Percentiles rank a stretch among this genome's conserved stretches.
Conservation (phyloP, 805 yeast genomes). For the Ascoidea tarda region DNA sequence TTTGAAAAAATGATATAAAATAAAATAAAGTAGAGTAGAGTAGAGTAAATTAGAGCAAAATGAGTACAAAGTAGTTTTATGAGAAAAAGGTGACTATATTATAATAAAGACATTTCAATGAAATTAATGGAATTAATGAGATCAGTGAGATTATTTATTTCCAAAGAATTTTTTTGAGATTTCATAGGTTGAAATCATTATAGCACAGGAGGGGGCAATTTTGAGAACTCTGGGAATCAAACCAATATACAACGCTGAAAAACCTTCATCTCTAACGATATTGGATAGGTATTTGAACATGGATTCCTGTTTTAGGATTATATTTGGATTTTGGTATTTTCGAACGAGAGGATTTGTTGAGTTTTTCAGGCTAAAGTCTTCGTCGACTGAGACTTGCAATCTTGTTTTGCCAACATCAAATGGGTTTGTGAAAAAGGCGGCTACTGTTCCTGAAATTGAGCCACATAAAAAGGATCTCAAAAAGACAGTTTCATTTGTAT, state of each 20-base stretch:
- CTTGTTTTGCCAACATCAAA: slow-evolving; percentile 97
- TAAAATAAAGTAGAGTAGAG: too few relatives aligned
- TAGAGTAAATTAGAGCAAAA: too few relatives aligned
- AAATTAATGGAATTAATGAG: too few relatives aligned
- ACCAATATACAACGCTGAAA: slow-evolving; percentile 78
- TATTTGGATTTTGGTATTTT: slow-evolving; percentile 2
- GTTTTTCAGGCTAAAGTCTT: slow-evolving; percentile 12
- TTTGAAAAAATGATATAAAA: too few relatives aligned
- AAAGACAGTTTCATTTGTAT: slow-evolving; percentile 30
- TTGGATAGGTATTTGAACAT: slow-evolving; percentile 55
- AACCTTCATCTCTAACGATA: slow-evolving; percentile 63
- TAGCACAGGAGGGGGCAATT: slow-evolving; percentile 95
- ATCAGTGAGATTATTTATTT: neutral
- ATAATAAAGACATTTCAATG: too few relatives aligned
- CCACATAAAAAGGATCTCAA: slow-evolving; percentile 66
- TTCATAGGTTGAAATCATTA: slow-evolving; percentile 94
- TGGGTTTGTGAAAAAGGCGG: slow-evolving; percentile 84
- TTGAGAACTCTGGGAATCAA: slow-evolving; percentile 75
- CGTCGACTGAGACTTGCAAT: slow-evolving; percentile 49
- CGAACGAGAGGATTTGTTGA: slow-evolving; percentile 7
- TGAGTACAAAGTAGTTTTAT: too few relatives aligned
- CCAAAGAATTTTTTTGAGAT: slow-evolving; percentile 54
- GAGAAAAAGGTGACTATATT: too few relatives aligned
- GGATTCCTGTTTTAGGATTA: slow-evolving; percentile 21
- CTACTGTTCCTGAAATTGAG: slow-evolving; percentile 67